phyloP scores from a whole-genome alignment of 164 flowering plant species.

The Dillenia turbinata region DNA sequence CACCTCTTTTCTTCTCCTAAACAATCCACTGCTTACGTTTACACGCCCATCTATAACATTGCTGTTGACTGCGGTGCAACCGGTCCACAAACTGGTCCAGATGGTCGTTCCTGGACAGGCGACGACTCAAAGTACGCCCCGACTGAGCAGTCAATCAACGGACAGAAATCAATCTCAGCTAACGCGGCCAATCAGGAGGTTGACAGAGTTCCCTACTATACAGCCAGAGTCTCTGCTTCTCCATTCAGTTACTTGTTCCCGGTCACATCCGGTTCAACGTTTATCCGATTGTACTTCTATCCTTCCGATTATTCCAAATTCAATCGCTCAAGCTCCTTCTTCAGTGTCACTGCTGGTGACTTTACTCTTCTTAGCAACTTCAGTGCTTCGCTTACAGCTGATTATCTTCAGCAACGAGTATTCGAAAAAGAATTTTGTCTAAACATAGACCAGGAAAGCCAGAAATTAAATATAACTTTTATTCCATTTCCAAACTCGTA shows the following conservation, averaged over 20 bases:
- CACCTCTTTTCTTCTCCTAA: too few species aligned
- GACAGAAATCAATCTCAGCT: too few species aligned
- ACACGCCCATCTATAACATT: too few species aligned
- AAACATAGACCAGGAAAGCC: conserved; percentile 1
- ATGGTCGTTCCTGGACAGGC: too few species aligned
- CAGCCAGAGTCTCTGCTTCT: conserved; percentile 22
- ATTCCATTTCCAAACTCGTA: conserved; percentile 13
- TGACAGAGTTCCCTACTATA: conserved; percentile 18
- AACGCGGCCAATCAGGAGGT: background rate
- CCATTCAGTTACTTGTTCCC: conserved; percentile 26
- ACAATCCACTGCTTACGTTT: too few species aligned
- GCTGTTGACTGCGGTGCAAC: too few species aligned
- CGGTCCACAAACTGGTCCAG: too few species aligned
- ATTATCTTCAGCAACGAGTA: background rate
- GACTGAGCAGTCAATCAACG: too few species aligned
- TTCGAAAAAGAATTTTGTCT: conserved; percentile 23
- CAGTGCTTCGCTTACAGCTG: conserved; percentile 17
- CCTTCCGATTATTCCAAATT: conserved; percentile 12
- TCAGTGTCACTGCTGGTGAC: conserved; percentile 17
- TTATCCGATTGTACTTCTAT: conserved; percentile 30
- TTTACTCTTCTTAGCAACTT: conserved; percentile 34
- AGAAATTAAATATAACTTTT: conserved; percentile 22
- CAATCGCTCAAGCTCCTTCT: conserved; percentile 5
- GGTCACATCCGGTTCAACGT: conserved; percentile 21
- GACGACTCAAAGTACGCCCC: too few species aligned